Percentiles rank a stretch among this genome's conserved stretches.
Conservation (phyloP, 805 yeast species). For the Naumovozyma castellii region DNA sequence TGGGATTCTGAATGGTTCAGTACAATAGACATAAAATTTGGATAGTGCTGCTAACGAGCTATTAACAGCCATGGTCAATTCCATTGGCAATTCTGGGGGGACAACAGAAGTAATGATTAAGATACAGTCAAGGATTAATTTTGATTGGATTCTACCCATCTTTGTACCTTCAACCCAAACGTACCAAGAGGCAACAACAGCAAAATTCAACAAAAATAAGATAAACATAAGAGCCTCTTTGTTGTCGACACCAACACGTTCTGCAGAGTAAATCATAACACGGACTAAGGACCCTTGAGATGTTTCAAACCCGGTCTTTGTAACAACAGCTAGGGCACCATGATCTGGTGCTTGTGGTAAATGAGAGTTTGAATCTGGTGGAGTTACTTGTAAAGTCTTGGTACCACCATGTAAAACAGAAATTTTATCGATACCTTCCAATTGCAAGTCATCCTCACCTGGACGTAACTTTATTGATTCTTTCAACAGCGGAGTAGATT, state of each 20-base stretch:
- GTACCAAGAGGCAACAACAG: constrained; percentile 92
- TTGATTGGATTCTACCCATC: constrained; percentile 91
- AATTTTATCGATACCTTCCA: constrained; percentile 82
- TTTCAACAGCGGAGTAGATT: constrained; percentile 90
- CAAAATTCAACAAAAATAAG: constrained; percentile 79
- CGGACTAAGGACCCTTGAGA: constrained; percentile 95
- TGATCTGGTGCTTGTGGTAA: constrained; percentile 72
- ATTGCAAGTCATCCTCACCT: constrained; percentile 50
- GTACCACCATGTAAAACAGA: constrained; percentile 92
- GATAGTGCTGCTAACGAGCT: constrained; percentile 78
- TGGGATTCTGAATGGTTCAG: constrained; percentile 97
- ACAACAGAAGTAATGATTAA: constrained; percentile 94
- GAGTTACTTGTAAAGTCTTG: constrained; percentile 81
- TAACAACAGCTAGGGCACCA: constrained; percentile 85
- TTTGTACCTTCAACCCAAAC: constrained; percentile 97
- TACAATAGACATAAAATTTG: constrained; percentile 85
- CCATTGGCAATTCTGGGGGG: constrained; percentile 99
- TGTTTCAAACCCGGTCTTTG: constrained; percentile 96
- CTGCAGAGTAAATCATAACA: constrained; percentile 94
- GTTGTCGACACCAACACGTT: constrained; percentile 92
- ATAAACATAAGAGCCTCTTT: constrained; percentile 90
- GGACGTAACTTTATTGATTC: constrained; percentile 87
- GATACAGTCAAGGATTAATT: constrained; percentile 89
- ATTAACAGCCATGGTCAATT: constrained; percentile 95
- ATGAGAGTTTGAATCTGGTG: constrained; percentile 40